Conservation (phyloP, 1,284 basidiomycete genomes). For the Stereum hirsutum region DNA sequence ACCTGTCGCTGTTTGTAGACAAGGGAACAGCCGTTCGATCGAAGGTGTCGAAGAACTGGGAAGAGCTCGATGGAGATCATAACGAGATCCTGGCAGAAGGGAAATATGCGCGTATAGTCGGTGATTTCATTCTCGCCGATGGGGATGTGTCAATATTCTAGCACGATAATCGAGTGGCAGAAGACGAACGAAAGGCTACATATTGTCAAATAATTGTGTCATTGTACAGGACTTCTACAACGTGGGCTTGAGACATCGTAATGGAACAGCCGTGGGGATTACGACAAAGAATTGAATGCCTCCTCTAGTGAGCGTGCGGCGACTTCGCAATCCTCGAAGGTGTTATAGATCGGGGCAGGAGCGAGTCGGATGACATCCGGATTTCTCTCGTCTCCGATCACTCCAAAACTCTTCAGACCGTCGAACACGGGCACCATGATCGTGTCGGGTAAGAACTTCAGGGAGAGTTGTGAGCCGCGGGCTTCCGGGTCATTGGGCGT, state of each 20-base stretch:
- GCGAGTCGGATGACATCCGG: slow-evolving; percentile 87
- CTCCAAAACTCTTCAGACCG: slow-evolving; percentile 56
- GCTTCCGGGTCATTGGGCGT: slow-evolving; percentile 62
- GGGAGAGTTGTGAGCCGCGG: slow-evolving; percentile 81
- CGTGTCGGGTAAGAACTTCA: slow-evolving; percentile 64
- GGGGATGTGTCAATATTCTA: too few relatives aligned
- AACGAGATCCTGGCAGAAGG: slow-evolving; percentile 39
- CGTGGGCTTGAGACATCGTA: background rate
- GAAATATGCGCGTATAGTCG: slow-evolving; percentile 39
- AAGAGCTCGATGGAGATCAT: slow-evolving; percentile 43
- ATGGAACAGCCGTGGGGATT: background rate
- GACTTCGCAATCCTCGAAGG: slow-evolving; percentile 64
- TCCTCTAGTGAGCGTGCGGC: slow-evolving; percentile 59
- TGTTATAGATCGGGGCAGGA: slow-evolving; percentile 81
- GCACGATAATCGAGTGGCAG: too few relatives aligned
- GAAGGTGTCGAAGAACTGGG: slow-evolving; percentile 31
- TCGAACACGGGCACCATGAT: slow-evolving; percentile 68
- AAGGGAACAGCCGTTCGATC: slow-evolving; percentile 10
- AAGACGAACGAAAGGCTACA: too few relatives aligned
- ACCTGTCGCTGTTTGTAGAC: slow-evolving; percentile 24
- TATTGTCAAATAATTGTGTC: too few relatives aligned
- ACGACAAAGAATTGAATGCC: slow-evolving; percentile 29
- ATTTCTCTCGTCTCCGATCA: slow-evolving; percentile 83
- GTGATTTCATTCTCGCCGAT: slow-evolving; percentile 24
- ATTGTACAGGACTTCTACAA: too few relatives aligned